Percentiles rank a stretch among this genome's conserved stretches.
Evolutionary conservation across 345 rosid genomes (phyloP).

Genomic region (Dovyalis caffra): DNA sequence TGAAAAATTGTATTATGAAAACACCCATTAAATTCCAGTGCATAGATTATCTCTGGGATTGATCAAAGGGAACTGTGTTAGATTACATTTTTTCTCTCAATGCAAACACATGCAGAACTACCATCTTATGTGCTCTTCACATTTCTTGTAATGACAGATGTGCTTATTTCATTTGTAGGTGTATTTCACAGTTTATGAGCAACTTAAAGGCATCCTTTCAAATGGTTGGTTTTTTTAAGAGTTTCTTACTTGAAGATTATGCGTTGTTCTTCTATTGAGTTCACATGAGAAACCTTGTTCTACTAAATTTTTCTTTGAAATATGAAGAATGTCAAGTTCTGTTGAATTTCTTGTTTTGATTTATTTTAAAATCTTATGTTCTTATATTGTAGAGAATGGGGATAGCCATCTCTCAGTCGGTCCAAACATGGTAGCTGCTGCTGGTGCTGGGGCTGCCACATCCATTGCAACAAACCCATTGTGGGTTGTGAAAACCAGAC

Average conservation of each 20-base stretch:
- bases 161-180: constrained; percentile 55
- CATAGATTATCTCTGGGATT: not conserved
- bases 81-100: not conserved
- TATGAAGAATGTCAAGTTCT: not conserved
- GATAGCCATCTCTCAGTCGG: constrained; percentile 55
- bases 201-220: constrained; percentile 65
- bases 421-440: constrained; percentile 86
- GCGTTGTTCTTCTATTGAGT: constrained; percentile 1
- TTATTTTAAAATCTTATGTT: constrained; percentile 10
- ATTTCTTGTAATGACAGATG: constrained; percentile 21
- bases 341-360: constrained; percentile 1
- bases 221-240: constrained; percentile 54
- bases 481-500: constrained; percentile 99
- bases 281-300: constrained; percentile 4
- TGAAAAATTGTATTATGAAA: not conserved
- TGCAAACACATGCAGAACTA: constrained; percentile 1
- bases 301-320: not conserved
- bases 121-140: constrained; percentile 10
- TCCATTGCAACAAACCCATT: constrained; percentile 83
- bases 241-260: constrained; percentile 12
- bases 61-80: not conserved
- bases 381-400: constrained; percentile 42
- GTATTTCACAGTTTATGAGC: constrained; percentile 78
- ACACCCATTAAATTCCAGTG: not conserved
- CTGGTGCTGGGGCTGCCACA: constrained; percentile 94